Evolutionary conservation across 139 green algal genomes (phyloP), one percentile per base, ranked within the genome.

Genomic region (Pedinophyceae sp.): DNA sequence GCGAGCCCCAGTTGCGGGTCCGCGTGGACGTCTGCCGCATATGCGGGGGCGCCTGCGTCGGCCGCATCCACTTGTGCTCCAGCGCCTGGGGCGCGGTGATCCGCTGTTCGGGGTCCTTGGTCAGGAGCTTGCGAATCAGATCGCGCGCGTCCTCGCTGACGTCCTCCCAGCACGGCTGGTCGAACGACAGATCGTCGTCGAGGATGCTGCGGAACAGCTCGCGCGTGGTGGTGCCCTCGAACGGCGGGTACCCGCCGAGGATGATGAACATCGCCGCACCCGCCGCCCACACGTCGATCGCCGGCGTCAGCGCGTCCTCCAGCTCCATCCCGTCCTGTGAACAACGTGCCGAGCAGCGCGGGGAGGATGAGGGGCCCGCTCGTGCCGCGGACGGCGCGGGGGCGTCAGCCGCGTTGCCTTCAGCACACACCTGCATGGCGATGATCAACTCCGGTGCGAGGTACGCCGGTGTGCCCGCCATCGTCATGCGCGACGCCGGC

Each of bases 401-500:
- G 38, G 13, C 38, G 38, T 45, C 38, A 45, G 13, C 13, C 38
- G 38, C 38, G 13, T 16, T 45, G 13, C 13, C 13, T 16, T 16
- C 38, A n/a, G 16, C 38, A 45, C 38, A n/a, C 13, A 13, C n/a
- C 45, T 27, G 45, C 18, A 50, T 50, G 45, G n/a, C 45, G 13
- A 27, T 16, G 34, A 61, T 61, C 7, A 61, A 16, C 55, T 61
- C 55, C 6, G 55, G 55, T 6, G 55, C 55, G 19, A 61, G 43
- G 55, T 61, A 61, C 25, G 39, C 55, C 55, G 55, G 55, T 5
- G 55, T 61, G 25, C 55, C 55, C 45, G 45, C 45, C 45, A 50
- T 50, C 13, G 45, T 50, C 45, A 26, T 25, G 18, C 18, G 18
- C 13, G 13, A 26, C 13, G 18, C 45, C 18, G 18, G 18, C 13